Base-by-base conservation (phyloP, 176 grass and related monocot species). In the Aegilops sharonensis region DNA sequence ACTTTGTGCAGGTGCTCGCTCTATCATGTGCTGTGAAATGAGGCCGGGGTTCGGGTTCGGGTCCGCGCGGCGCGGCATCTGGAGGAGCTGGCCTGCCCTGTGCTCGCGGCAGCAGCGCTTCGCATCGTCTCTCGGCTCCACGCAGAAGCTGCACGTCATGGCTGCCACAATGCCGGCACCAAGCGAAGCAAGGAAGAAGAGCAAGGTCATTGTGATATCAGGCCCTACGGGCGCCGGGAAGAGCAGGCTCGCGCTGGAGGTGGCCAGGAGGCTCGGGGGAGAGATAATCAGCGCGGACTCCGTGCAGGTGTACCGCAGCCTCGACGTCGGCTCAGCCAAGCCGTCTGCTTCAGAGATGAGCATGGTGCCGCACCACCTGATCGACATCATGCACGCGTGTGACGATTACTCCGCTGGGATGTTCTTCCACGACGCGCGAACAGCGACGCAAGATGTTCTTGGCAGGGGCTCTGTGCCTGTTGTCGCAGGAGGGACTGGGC, bases 321-420 rank as follows among this genome's bases (percentile, higher is more conserved):
- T 97, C 12, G 92, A 97, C 30, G 18, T 97, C 2, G 92, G 95
- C 10, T 97, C 95, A 0, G 95, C 95, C 63, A 97, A 97, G 80
- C 92, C 92, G 2, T 63, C 90, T 8, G 39, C 21, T 3, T 23
- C 9, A 0, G 87, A 97, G 34, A 90, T 47, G 78, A 66, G 25
- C 43, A n/a, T 82, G 15, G 92, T 93, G 29, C 79, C 90, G 4
- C 92, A 97, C 8, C 90, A 93, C 89, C 45, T 97, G 62, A 75
- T 97, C 0, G 89, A 97, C 79, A 85, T 93, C 63, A 47, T 91
- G 57, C 89, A 97, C 45, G 52, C 89, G 0, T 86, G 79, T 0
- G 91, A 97, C 4, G 95, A 97, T 12, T 97, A 94, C 65, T 97
- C 95, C 1, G 90, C 95, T 2, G 95, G 95, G 8, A 37, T 85